Conservation (phyloP, 73 alveolate species). For the Stentor coeruleus region DNA sequence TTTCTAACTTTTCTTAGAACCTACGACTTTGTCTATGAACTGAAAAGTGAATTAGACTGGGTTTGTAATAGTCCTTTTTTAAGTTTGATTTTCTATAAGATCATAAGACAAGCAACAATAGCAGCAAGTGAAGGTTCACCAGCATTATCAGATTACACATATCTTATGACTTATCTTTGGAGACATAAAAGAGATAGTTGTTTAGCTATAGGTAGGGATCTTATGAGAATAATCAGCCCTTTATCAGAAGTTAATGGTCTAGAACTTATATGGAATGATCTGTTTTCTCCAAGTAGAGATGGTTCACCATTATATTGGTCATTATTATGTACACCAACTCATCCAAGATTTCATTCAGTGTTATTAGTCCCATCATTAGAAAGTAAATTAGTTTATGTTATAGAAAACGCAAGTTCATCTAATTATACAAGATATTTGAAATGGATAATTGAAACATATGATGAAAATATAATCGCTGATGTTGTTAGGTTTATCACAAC, state of each 20-base stretch:
- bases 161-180: not conserved
- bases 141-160: not conserved
- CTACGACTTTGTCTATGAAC: not conserved
- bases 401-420: not conserved
- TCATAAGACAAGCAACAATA: not conserved
- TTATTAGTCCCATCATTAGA: not conserved
- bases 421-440: constrained; percentile 11
- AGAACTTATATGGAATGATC: constrained; percentile 10
- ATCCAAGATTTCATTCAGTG: constrained; percentile 6
- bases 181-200: constrained; percentile 3
- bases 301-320: constrained; percentile 14
- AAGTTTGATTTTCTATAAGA: not conserved
- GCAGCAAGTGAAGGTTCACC: not conserved
- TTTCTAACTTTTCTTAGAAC: constrained; percentile 4
- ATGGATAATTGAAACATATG: not conserved
- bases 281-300: not conserved
- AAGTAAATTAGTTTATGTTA: not conserved
- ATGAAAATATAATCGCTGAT: constrained; percentile 5
- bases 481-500: not conserved
- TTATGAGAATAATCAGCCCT: not conserved
- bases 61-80: not conserved
- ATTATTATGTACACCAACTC: constrained; percentile 4
- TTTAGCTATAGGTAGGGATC: not conserved
- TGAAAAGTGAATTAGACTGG: constrained; percentile 10
- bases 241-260: not conserved